These are phyloP conservation scores for Cladosporium colombiae DNA, from an alignment of 2,329 filamentous ascomycete genomes.

Conservation along the genomic window DNA sequence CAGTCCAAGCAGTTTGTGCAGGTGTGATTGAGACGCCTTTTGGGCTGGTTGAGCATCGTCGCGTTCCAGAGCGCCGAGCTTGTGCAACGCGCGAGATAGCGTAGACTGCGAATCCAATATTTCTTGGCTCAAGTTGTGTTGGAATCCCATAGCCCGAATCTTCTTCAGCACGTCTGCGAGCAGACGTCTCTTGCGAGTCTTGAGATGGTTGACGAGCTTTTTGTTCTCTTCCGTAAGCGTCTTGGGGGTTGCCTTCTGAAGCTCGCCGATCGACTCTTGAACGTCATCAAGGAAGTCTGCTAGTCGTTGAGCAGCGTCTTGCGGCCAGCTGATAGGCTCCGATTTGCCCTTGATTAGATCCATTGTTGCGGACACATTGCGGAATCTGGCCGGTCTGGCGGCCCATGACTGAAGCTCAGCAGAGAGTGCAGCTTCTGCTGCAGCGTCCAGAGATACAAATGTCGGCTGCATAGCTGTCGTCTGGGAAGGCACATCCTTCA, in stretches of 20 bases:
- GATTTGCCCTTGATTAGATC: slow-evolving; percentile 62
- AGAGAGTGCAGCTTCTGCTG: neutral
- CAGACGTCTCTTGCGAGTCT: slow-evolving; percentile 83
- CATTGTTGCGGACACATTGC: slow-evolving; percentile 68
- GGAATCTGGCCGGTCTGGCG: slow-evolving; percentile 63
- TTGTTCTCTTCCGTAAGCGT: slow-evolving; percentile 87
- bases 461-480: neutral
- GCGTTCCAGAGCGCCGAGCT: slow-evolving; percentile 24
- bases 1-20: slow-evolving; percentile 77
- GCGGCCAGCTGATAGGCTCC: neutral
- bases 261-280: slow-evolving; percentile 65
- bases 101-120: slow-evolving; percentile 66
- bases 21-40: slow-evolving; percentile 64
- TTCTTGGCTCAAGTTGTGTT: slow-evolving; percentile 75
- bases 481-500: slow-evolving; percentile 2
- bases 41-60: slow-evolving; percentile 24
- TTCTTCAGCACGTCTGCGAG: slow-evolving; percentile 85
- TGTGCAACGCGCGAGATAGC: slow-evolving; percentile 11
- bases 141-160: slow-evolving; percentile 85
- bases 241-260: slow-evolving; percentile 80
- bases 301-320: slow-evolving; percentile 47
- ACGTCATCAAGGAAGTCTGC: slow-evolving; percentile 70
- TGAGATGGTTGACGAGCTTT: slow-evolving; percentile 79
- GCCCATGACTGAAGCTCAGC: slow-evolving; percentile 36
- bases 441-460: neutral